Conservation (phyloP, 176 grass and related monocot species). For the Aegilops bicornis region DNA sequence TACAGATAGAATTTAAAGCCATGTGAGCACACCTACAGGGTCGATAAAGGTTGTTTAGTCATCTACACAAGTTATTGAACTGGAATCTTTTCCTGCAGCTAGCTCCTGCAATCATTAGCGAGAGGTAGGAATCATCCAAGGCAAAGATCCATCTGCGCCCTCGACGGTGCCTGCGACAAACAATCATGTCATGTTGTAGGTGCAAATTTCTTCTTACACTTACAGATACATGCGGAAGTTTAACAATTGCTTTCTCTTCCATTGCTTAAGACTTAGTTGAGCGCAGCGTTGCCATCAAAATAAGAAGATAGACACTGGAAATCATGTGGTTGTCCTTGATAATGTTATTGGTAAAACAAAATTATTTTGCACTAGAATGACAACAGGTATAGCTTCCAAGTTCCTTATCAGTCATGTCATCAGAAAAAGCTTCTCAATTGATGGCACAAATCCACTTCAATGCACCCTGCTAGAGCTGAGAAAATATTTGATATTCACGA, state of each 20-base stretch:
- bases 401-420: background rate
- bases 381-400: background rate
- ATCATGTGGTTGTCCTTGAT: background rate
- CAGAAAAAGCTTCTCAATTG: background rate
- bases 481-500: no score
- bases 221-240: background rate
- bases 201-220: background rate
- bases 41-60: no score
- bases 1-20: no score
- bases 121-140: no score
- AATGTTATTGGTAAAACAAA: background rate
- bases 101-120: no score
- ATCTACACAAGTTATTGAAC: no score
- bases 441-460: background rate
- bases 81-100: no score
- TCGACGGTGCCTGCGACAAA: background rate
- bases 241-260: background rate
- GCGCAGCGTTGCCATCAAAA: background rate
- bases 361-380: background rate
- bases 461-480: no score
- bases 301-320: background rate
- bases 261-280: background rate
- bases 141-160: no score
- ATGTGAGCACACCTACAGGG: no score
- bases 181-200: background rate